Conservation (phyloP, 2,329 filamentous ascomycete species). For the Zymoseptoria brevis region DNA sequence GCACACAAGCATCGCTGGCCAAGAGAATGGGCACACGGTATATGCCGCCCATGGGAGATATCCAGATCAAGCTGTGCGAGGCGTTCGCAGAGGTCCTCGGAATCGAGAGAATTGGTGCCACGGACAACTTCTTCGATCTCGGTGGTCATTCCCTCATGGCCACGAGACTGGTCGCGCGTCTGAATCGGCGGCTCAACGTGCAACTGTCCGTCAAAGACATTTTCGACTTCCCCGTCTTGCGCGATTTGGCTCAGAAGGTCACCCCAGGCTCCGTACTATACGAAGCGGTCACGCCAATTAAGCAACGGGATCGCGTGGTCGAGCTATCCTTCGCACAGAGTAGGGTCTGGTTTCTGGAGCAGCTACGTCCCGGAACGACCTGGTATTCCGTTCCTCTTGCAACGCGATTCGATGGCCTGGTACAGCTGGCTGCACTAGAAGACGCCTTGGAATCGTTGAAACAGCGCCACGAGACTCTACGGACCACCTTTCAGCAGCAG, state of each 20-base stretch:
- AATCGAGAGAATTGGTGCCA: not conserved
- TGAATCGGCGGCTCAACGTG: too few relatives aligned
- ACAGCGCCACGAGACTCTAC: conserved; percentile 7
- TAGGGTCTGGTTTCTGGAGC: conserved; percentile 6
- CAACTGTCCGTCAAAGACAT: too few relatives aligned
- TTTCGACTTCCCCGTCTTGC: too few relatives aligned
- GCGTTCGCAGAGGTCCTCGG: conserved; percentile 5
- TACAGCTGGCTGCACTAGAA: not conserved
- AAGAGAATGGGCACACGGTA: not conserved
- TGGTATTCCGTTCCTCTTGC: conserved; percentile 2
- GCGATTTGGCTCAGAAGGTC: too few relatives aligned
- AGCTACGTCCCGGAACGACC: conserved; percentile 3
- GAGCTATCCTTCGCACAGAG: conserved; percentile 6
- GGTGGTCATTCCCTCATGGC: conserved; percentile 6
- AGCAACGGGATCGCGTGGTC: too few relatives aligned
- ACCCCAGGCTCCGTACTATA: too few relatives aligned
- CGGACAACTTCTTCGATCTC: conserved; percentile 2
- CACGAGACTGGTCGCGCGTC: too few relatives aligned
- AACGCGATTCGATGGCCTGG: conserved; percentile 1
- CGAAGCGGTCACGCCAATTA: too few relatives aligned
- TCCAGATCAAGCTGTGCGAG: conserved; percentile 4
- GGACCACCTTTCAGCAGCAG: conserved; percentile 2
- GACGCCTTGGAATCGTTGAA: conserved; percentile 5
- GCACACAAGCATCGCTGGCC: not conserved
- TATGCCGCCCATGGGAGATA: conserved; percentile 1